Evolutionary conservation across 495 filamentous ascomycete genomes (phyloP), one percentile per base, ranked within the genome.

Genomic region (Hypoxylon crocopeplum): DNA sequence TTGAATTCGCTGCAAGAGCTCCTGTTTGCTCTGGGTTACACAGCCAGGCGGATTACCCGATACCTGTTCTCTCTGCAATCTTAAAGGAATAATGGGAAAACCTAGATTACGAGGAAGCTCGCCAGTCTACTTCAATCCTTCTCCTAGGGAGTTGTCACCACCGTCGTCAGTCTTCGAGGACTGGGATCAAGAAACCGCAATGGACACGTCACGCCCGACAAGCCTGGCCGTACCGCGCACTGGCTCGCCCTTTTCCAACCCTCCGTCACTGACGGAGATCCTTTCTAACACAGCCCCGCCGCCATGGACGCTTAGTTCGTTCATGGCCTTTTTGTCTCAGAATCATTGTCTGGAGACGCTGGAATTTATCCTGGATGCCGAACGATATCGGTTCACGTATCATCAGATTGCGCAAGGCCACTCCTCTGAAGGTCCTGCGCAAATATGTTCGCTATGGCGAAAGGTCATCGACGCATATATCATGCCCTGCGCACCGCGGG

Each of bases 341-440:
- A 98, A 98, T 61, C 95, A 98, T 73, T 99, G 95, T 67, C 75
- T 98, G 36, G 95, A 99, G 73, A 99, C 91, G 5, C 76, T 99
- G 38, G 95, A 99, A 68, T 99, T 99, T 76, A 97, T 94, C 36
- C 84, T 97, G 83, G 94, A 97, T 70, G 90, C 94, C 41, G 86
- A 89, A 45, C 86, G 92, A n/a, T 99, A 99, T 74, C 81, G 83
- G 40, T 83, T 90, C 48, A 85, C 88, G 49, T 92, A 93, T 68
- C 69, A 53, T 10, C 61, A 70, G 22, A 64, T 63, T 19, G 37
- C 39, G 0, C 61, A 68, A 32, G 55, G 61, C 6, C 61, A 52
- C 7, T 2, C 30, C 7, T 42, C 57, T 16, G 81, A 88, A 24
- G 84, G 88, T 49, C 80, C 74, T 48, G 84, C 88, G 36, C 91